Evolutionary conservation across 2,329 filamentous ascomycete genomes (phyloP).

Genomic region (Rhinocladiella mackenziei): DNA sequence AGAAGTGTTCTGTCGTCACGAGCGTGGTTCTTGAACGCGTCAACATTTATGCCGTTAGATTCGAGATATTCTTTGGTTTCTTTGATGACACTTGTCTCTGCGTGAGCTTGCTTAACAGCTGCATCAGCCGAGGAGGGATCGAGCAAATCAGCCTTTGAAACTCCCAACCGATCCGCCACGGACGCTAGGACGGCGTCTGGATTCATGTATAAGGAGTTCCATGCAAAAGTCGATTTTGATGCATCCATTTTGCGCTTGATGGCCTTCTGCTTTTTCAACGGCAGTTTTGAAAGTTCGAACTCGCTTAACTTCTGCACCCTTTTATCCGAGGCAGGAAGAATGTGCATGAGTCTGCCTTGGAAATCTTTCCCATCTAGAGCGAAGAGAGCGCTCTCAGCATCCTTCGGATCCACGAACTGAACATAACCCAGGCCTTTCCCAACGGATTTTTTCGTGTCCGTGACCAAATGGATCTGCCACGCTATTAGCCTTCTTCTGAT

Average conservation of each 20-base stretch:
- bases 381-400: conserved; percentile 74
- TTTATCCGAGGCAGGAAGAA: conserved; percentile 79
- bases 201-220: conserved; percentile 99
- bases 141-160: conserved; percentile 85
- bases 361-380: conserved; percentile 79
- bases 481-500: conserved; percentile 40
- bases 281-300: conserved; percentile 82
- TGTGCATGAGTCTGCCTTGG: conserved; percentile 86
- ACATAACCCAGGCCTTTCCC: conserved; percentile 91
- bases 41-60: conserved; percentile 81
- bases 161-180: conserved; percentile 76
- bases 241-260: conserved; percentile 82
- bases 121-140: conserved; percentile 95
- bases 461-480: conserved; percentile 76
- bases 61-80: conserved; percentile 91
- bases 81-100: conserved; percentile 92
- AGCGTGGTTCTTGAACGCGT: conserved; percentile 80
- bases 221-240: conserved; percentile 77
- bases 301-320: conserved; percentile 80
- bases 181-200: conserved; percentile 86
- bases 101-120: conserved; percentile 92
- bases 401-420: conserved; percentile 67
- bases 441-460: conserved; percentile 63
- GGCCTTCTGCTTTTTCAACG: conserved; percentile 89
- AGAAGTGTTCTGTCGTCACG: conserved; percentile 83